Evolutionary conservation across 768 basidiomycete species (phyloP).

Genomic region (Serpula lacrymans): DNA sequence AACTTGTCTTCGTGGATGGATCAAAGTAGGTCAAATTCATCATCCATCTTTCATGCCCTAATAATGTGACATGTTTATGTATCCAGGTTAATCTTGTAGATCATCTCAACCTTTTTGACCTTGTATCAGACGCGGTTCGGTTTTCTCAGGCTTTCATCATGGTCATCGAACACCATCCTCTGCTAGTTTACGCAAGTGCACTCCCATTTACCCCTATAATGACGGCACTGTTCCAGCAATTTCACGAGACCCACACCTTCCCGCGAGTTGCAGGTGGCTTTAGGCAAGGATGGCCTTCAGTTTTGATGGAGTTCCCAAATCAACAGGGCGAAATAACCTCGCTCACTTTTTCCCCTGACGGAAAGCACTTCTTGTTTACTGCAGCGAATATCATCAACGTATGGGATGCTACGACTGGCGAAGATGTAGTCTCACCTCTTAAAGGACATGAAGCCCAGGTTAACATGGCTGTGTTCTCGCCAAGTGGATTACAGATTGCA

Average conservation of each 20-base stretch:
- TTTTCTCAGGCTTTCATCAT: slow-evolving; percentile 28
- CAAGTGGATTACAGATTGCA: neutral
- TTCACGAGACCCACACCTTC: slow-evolving; percentile 20
- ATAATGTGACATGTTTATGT: neutral
- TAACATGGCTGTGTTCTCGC: neutral
- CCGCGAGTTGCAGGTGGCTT: slow-evolving; percentile 25
- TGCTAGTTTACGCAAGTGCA: slow-evolving; percentile 27
- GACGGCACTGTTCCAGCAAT: slow-evolving; percentile 20
- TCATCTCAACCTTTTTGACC: slow-evolving; percentile 14
- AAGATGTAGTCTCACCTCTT: neutral
- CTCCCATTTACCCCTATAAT: slow-evolving; percentile 29
- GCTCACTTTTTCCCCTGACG: slow-evolving; percentile 24
- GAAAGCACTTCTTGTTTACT: slow-evolving; percentile 25
- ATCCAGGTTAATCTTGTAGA: slow-evolving; percentile 10
- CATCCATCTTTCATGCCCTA: neutral
- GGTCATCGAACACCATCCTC: slow-evolving; percentile 30
- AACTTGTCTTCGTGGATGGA: slow-evolving; percentile 23
- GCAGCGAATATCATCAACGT: slow-evolving; percentile 9
- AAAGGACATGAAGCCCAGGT: neutral
- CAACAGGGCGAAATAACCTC: slow-evolving; percentile 12
- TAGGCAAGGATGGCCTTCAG: slow-evolving; percentile 27
- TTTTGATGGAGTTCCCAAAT: slow-evolving; percentile 25
- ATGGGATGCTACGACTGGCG: neutral
- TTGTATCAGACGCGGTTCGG: slow-evolving; percentile 24
- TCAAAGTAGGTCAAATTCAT: slow-evolving; percentile 15